Evolutionary conservation across 2,329 filamentous ascomycete species (phyloP).

Genomic region (Cladosporium oxysporum): DNA sequence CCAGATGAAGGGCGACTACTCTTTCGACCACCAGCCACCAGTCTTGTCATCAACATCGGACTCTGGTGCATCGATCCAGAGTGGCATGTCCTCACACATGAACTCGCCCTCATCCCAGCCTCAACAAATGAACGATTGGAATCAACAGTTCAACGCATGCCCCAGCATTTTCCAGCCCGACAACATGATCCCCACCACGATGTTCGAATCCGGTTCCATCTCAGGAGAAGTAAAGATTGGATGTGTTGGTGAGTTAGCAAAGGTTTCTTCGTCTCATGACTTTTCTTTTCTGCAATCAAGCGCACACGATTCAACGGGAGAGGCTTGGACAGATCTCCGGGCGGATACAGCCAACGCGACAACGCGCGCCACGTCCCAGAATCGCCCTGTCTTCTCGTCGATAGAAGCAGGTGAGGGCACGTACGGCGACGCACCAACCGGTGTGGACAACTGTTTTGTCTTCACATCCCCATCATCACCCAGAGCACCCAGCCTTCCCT

Average conservation of each 20-base stretch:
- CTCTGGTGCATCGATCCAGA: slow-evolving; percentile 51
- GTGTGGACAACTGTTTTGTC: not conserved
- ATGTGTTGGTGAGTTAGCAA: slow-evolving; percentile 53
- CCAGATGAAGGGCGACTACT: slow-evolving; percentile 43
- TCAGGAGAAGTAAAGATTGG: slow-evolving; percentile 25
- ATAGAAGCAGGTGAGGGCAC: not conserved
- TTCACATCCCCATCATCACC: slow-evolving; percentile 16
- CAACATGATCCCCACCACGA: slow-evolving; percentile 55
- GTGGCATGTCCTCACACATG: slow-evolving; percentile 52
- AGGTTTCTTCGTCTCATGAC: slow-evolving; percentile 41
- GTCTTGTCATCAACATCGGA: slow-evolving; percentile 52
- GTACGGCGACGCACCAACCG: not conserved
- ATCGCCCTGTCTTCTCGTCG: not conserved
- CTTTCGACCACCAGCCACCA: slow-evolving; percentile 48
- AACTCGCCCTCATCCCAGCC: slow-evolving; percentile 59
- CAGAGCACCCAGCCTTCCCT: slow-evolving; percentile 25
- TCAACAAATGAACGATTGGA: slow-evolving; percentile 62
- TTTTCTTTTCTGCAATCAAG: slow-evolving; percentile 20
- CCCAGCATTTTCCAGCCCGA: slow-evolving; percentile 64
- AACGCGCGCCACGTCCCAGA: not conserved
- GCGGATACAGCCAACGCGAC: slow-evolving; percentile 8
- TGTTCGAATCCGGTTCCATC: slow-evolving; percentile 47
- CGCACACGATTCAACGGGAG: slow-evolving; percentile 1
- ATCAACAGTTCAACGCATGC: slow-evolving; percentile 52
- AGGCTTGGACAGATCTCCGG: not conserved